These are phyloP conservation scores for Akebia trifoliata DNA, from an alignment of 164 flowering plant genomes.

Conservation along the genomic window DNA sequence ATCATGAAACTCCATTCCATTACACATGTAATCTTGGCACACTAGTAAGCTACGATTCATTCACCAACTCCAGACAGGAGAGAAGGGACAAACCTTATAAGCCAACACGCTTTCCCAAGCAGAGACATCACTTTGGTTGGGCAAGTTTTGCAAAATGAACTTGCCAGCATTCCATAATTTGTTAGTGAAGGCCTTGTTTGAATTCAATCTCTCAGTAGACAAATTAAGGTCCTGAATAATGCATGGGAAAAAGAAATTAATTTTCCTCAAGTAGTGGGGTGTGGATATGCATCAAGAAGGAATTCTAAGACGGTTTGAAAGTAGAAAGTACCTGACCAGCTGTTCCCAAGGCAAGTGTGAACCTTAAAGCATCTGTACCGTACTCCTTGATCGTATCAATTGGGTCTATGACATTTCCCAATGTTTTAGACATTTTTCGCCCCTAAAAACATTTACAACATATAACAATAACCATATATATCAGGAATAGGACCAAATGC, in stretches of 20 bases:
- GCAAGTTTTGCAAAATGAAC: slow-evolving; percentile 84
- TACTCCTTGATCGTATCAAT: slow-evolving; percentile 76
- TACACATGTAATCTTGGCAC: no score
- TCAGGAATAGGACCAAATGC: slow-evolving; percentile 4
- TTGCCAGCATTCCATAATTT: slow-evolving; percentile 99
- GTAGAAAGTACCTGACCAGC: slow-evolving; percentile 82
- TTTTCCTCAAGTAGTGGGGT: neutral
- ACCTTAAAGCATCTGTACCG: slow-evolving; percentile 93
- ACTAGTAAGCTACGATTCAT: no score
- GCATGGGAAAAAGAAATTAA: neutral
- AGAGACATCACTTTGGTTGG: slow-evolving; percentile 50
- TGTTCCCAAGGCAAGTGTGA: slow-evolving; percentile 83
- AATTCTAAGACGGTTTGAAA: slow-evolving; percentile 3
- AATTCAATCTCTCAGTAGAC: slow-evolving; percentile 75
- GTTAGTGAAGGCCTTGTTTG: slow-evolving; percentile 97
- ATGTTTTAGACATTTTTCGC: slow-evolving; percentile 88
- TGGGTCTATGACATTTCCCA: slow-evolving; percentile 96
- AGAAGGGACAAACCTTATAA: slow-evolving; percentile 47
- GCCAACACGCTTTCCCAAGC: slow-evolving; percentile 55
- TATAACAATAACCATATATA: neutral
- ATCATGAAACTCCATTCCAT: no score
- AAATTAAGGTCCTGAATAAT: slow-evolving; percentile 80
- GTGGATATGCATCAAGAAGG: neutral
- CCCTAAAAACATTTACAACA: slow-evolving; percentile 48
- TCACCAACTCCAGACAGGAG: neutral